phyloP scores from a whole-genome alignment of 1,284 basidiomycete species.

The Coniferiporia sulphurascens region DNA sequence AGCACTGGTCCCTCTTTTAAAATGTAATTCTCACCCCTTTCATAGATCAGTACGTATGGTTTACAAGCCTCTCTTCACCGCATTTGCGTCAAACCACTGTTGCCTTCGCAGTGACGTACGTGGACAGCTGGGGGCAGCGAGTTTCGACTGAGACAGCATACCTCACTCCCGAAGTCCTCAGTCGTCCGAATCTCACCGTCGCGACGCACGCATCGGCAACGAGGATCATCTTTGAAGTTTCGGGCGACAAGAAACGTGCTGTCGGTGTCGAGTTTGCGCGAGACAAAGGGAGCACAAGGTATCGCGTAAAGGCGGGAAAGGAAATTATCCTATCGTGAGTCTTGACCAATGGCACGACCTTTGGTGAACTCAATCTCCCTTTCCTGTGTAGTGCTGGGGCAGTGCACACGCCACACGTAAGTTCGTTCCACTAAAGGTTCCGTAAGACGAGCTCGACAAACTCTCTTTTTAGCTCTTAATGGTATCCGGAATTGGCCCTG shows the following conservation, averaged over 20 bases:
- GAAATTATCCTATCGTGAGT: slow-evolving; percentile 24
- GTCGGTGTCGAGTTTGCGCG: slow-evolving; percentile 26
- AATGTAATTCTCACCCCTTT: neutral
- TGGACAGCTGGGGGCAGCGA: slow-evolving; percentile 19
- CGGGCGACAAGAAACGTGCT: slow-evolving; percentile 19
- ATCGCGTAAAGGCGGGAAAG: slow-evolving; percentile 20
- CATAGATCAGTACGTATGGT: slow-evolving; percentile 19
- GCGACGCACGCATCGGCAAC: slow-evolving; percentile 22
- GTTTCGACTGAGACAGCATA: slow-evolving; percentile 25
- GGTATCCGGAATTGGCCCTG: slow-evolving; percentile 64
- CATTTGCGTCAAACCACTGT: neutral
- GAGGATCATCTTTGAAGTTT: slow-evolving; percentile 22
- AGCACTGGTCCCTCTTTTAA: neutral
- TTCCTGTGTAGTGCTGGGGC: slow-evolving; percentile 21
- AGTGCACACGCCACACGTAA: slow-evolving; percentile 21
- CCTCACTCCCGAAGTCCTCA: slow-evolving; percentile 24
- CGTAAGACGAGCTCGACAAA: no score
- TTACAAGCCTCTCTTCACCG: neutral
- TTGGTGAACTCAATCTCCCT: neutral
- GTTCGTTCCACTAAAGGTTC: neutral
- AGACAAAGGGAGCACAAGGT: slow-evolving; percentile 12
- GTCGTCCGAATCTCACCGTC: slow-evolving; percentile 26
- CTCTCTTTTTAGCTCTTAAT: slow-evolving; percentile 49
- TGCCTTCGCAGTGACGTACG: slow-evolving; percentile 19
- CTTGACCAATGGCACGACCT: no score